Evolutionary conservation across 257 asterid species (phyloP).

Genomic region (Phtheirospermum japonicum): DNA sequence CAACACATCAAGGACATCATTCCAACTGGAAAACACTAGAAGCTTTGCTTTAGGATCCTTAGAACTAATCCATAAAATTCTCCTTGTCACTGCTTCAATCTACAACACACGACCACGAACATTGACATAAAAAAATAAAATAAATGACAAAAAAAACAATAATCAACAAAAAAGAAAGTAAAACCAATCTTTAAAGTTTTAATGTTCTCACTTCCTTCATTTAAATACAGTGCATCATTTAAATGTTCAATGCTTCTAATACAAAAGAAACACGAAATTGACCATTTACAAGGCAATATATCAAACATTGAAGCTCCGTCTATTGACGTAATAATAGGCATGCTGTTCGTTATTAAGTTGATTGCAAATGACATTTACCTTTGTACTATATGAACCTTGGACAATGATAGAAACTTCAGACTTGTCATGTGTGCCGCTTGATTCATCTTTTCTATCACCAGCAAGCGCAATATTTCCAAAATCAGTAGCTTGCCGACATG

Average conservation of each 20-base stretch:
- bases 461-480: conserved; percentile 84
- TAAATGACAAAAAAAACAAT: not conserved
- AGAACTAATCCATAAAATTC: conserved; percentile 74
- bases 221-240: not conserved
- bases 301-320: conserved; percentile 2
- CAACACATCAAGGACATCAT: conserved; percentile 94
- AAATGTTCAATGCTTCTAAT: not conserved
- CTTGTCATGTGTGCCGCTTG: conserved; percentile 34
- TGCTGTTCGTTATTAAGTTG: conserved; percentile 21
- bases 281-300: conserved; percentile 8
- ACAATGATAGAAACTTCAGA: conserved; percentile 60
- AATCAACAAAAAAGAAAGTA: conserved; percentile 10
- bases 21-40: conserved; percentile 93
- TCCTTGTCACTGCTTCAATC: conserved; percentile 94
- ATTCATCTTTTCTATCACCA: conserved; percentile 54
- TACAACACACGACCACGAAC: conserved; percentile 30
- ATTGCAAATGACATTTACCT: conserved; percentile 44
- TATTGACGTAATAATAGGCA: not conserved
- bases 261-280: not conserved
- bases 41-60: conserved; percentile 58
- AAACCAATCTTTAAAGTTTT: conserved; percentile 1
- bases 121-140: conserved; percentile 20
- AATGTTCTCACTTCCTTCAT: not conserved
- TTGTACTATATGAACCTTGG: conserved; percentile 93
- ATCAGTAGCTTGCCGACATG: conserved; percentile 79